A percentile compares a stretch with the other conserved stretches of the same genome.
Evolutionary conservation across 495 filamentous ascomycete species (phyloP).

Genomic region (Neurospora tetrasperma): DNA sequence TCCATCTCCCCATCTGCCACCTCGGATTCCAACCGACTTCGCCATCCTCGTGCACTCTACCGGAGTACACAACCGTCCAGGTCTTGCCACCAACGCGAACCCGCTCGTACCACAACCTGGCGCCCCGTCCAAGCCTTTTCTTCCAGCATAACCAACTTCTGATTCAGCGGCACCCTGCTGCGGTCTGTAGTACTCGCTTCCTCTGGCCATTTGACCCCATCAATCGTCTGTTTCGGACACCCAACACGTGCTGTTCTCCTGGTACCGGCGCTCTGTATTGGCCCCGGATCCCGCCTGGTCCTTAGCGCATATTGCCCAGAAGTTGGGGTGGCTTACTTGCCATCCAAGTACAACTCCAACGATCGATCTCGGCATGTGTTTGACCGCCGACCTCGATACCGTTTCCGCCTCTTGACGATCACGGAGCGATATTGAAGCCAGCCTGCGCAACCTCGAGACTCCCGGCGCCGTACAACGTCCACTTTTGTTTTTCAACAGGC

Average conservation of each 20-base stretch:
- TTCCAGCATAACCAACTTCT: not conserved
- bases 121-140: not conserved
- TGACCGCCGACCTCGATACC: constrained; percentile 3
- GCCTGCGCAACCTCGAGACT: not conserved
- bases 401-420: constrained; percentile 4
- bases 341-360: constrained; percentile 1
- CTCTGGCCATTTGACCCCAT: not conserved
- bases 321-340: not conserved
- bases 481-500: not conserved
- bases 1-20: not conserved
- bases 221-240: not conserved
- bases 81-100: not conserved
- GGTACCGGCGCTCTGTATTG: not conserved
- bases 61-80: not conserved
- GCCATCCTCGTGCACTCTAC: constrained; percentile 1
- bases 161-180: not conserved
- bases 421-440: not conserved
- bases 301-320: not conserved
- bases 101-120: not conserved
- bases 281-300: not conserved
- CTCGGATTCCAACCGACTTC: not conserved
- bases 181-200: not conserved
- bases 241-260: not conserved
- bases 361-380: constrained; percentile 1
- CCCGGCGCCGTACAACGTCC: not conserved